Conservation (phyloP, 2,329 filamentous ascomycete species). For the Diaporthe helianthi region DNA sequence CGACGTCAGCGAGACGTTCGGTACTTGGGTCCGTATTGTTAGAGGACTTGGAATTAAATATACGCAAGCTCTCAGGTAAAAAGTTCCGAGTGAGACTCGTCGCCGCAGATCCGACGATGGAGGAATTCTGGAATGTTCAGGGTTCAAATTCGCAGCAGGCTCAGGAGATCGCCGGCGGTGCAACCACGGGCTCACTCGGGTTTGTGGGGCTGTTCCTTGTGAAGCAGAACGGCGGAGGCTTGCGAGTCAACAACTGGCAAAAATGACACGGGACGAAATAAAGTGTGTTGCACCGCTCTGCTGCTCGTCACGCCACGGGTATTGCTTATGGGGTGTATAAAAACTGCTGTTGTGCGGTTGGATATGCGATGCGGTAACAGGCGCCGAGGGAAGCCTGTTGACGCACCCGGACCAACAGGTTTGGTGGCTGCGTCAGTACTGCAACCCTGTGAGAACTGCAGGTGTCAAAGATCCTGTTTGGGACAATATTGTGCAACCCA, state of each 20-base stretch:
- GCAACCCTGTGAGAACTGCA: constrained; percentile 20
- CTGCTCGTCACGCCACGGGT: constrained; percentile 20
- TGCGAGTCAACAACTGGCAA: not conserved
- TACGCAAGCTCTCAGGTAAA: constrained; percentile 29
- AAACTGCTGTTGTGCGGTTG: constrained; percentile 22
- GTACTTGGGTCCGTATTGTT: constrained; percentile 3
- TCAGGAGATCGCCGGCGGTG: constrained; percentile 8
- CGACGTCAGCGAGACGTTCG: constrained; percentile 24
- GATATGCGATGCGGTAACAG: constrained; percentile 16
- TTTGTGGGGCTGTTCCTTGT: constrained; percentile 6
- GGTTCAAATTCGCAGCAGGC: constrained; percentile 5
- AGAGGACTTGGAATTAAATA: constrained; percentile 4
- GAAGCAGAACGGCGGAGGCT: not conserved
- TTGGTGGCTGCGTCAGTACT: constrained; percentile 26
- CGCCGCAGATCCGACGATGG: constrained; percentile 14
- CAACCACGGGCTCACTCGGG: constrained; percentile 1
- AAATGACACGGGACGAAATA: not conserved
- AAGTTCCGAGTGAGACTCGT: not conserved
- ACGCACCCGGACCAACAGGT: constrained; percentile 1
- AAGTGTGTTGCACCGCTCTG: constrained; percentile 7
- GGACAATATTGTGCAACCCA: constrained; percentile 23
- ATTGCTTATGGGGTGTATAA: constrained; percentile 12
- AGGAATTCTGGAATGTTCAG: not conserved
- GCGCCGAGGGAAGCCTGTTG: constrained; percentile 14
- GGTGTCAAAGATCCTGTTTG: constrained; percentile 30